Conservation (phyloP, 2,329 filamentous ascomycete species). For the Diaporthe nobilis region DNA sequence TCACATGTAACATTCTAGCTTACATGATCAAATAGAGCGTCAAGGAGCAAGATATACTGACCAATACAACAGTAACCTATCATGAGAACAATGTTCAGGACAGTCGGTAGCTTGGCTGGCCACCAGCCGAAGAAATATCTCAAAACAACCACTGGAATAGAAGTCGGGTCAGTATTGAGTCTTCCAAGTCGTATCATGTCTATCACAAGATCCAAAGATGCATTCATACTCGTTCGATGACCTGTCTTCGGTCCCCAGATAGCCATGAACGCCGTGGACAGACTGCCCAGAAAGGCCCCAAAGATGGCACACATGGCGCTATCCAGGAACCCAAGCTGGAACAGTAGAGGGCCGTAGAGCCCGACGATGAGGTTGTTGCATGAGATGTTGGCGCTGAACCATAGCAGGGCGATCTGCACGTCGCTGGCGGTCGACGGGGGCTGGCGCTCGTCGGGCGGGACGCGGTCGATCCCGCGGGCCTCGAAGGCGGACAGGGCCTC, state of each 20-base stretch:
- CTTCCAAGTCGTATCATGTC: too few relatives aligned
- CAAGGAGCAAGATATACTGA: background rate
- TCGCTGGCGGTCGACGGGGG: conserved; percentile 52
- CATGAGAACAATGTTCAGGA: conserved; percentile 16
- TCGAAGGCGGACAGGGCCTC: conserved; percentile 55
- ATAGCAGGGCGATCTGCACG: conserved; percentile 57
- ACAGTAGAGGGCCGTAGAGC: conserved; percentile 50
- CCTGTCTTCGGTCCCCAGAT: conserved; percentile 49
- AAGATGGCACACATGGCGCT: conserved; percentile 48
- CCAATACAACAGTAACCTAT: conserved; percentile 22
- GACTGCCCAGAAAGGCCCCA: conserved; percentile 46
- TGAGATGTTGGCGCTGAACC: conserved; percentile 61
- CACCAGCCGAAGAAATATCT: conserved; percentile 22
- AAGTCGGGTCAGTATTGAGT: background rate
- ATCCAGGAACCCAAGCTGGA: conserved; percentile 49
- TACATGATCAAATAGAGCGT: too few relatives aligned
- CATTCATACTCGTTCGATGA: conserved; percentile 37
- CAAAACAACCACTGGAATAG: background rate
- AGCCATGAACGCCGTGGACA: conserved; percentile 48
- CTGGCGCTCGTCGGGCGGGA: conserved; percentile 54
- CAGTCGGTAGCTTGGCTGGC: conserved; percentile 1
- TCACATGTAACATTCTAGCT: too few relatives aligned
- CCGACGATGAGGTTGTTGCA: conserved; percentile 57
- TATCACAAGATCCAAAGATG: too few relatives aligned
- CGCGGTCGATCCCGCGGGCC: conserved; percentile 56